Base-by-base conservation (phyloP, 371 early-diverging fungal species). In the Nematocida ausubeli region DNA sequence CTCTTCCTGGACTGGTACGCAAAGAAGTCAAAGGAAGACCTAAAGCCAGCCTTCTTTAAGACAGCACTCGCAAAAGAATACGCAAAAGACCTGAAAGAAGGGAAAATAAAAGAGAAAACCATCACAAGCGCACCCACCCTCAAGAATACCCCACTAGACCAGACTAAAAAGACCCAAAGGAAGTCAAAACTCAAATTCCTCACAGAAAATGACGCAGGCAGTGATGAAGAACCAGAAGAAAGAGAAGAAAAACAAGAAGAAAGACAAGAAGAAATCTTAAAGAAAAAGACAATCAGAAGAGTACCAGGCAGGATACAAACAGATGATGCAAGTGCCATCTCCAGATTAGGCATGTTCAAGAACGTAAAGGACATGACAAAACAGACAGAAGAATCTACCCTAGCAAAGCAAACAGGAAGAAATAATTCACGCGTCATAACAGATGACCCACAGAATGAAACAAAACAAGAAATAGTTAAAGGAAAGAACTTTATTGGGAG, bases 401-500 rank as follows among this genome's bases (percentile, higher is more conserved):
- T 30, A 28, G n/a, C 7, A 0, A 60, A 60, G 34, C 12, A 6
- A 22, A 9, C 60, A 6, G 24, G 60, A 0, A 28, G 28, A 3
- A 32, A 28, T 2, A 30, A 28, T 28, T 35, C 60, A 2, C 28
- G 60, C 0, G 60, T 60, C 37, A 14, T 60, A 14, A 35, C 60
- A 3, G 35, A 24, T 24, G 28, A 14, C 0, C 34, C 16, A 24
- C 32, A 60, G 19, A 37, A 12, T 19, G 19, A 42, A 3, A 2
- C 16, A 19, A n/a, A 44, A 9, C 19, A 9, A 3, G 78, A 65
- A 57, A 51, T 75, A 40, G 55, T 75, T 0, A 30, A 44, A 60
- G 78, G 78, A 5, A 47, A 37, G 6, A 63, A 63, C n/a, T 75
- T 63, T 42, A 65, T 75, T 22, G 78, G 78, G 22, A 75, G 78